Percentiles rank a stretch among this genome's conserved stretches.
Evolutionary conservation across 2,329 filamentous ascomycete species (phyloP).

Genomic region (Incumbomyces delicatus): DNA sequence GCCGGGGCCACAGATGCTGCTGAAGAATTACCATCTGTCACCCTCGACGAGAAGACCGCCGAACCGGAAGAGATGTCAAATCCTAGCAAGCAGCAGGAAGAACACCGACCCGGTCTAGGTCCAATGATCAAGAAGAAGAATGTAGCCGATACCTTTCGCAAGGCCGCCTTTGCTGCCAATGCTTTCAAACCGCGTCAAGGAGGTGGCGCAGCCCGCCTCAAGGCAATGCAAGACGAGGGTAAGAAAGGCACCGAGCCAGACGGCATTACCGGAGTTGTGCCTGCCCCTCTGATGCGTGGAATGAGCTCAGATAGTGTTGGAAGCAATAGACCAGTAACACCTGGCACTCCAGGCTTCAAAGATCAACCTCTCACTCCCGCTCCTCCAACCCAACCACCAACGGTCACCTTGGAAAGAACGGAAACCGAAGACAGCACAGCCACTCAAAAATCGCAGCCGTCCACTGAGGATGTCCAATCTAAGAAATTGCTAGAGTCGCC

Average conservation of each 20-base stretch:
- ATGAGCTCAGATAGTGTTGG: slow-evolving; percentile 31
- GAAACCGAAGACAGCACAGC: slow-evolving; percentile 24
- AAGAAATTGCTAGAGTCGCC: slow-evolving; percentile 7
- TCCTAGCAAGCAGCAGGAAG: slow-evolving; percentile 43
- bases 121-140: slow-evolving; percentile 83
- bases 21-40: slow-evolving; percentile 4
- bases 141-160: slow-evolving; percentile 66
- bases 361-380: slow-evolving; percentile 19
- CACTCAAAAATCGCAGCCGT: slow-evolving; percentile 2
- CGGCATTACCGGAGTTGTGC: slow-evolving; percentile 81
- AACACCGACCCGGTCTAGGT: slow-evolving; percentile 65
- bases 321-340: slow-evolving; percentile 18
- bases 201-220: slow-evolving; percentile 71
- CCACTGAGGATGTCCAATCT: background rate
- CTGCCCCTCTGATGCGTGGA: slow-evolving; percentile 52
- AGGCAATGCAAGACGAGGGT: slow-evolving; percentile 44
- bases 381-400: slow-evolving; percentile 26
- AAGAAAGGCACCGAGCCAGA: slow-evolving; percentile 61
- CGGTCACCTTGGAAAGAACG: slow-evolving; percentile 31
- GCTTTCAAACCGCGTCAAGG: slow-evolving; percentile 81
- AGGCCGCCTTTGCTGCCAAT: slow-evolving; percentile 62
- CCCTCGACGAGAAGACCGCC: slow-evolving; percentile 11
- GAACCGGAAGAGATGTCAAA: slow-evolving; percentile 30
- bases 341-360: slow-evolving; percentile 15
- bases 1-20: background rate